These are phyloP conservation scores for Berkeleyomyces basicola DNA, from an alignment of 2,329 filamentous ascomycete species.

Conservation along the genomic window DNA sequence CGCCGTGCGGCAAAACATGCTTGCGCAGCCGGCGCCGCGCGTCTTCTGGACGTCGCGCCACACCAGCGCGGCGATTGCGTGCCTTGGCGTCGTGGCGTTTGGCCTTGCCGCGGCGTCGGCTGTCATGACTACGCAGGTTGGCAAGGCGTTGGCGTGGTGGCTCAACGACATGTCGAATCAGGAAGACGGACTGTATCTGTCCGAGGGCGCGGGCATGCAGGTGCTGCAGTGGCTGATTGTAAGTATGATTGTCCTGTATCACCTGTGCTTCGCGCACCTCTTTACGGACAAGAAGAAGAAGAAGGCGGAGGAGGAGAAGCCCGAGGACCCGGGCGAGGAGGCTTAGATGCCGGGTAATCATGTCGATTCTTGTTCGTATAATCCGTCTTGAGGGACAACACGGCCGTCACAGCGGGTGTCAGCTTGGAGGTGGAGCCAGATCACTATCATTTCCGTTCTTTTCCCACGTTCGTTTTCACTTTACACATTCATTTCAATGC, in stretches of 20 bases:
- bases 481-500: not conserved
- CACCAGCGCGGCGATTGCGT: slow-evolving; percentile 7
- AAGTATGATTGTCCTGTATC: slow-evolving; percentile 11
- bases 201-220: slow-evolving; percentile 6
- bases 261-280: slow-evolving; percentile 11
- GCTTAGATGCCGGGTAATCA: not conserved
- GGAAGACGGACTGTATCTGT: slow-evolving; percentile 1
- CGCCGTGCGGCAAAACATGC: slow-evolving; percentile 11
- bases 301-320: not conserved
- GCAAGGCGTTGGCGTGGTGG: slow-evolving; percentile 11
- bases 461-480: not conserved
- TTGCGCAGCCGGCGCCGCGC: slow-evolving; percentile 7
- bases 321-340: not conserved
- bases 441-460: not conserved
- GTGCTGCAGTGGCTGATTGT: slow-evolving; percentile 13
- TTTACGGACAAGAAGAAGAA: slow-evolving; percentile 11
- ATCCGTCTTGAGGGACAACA: not conserved
- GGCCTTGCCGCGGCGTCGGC: slow-evolving; percentile 11
- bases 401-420: not conserved
- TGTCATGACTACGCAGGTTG: slow-evolving; percentile 12
- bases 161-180: slow-evolving; percentile 8
- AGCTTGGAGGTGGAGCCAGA: not conserved
- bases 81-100: slow-evolving; percentile 9
- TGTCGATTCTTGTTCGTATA: not conserved
- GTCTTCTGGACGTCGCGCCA: slow-evolving; percentile 9